phyloP scores from a whole-genome alignment of 306 rosid genomes.

The Alnus rubra region DNA sequence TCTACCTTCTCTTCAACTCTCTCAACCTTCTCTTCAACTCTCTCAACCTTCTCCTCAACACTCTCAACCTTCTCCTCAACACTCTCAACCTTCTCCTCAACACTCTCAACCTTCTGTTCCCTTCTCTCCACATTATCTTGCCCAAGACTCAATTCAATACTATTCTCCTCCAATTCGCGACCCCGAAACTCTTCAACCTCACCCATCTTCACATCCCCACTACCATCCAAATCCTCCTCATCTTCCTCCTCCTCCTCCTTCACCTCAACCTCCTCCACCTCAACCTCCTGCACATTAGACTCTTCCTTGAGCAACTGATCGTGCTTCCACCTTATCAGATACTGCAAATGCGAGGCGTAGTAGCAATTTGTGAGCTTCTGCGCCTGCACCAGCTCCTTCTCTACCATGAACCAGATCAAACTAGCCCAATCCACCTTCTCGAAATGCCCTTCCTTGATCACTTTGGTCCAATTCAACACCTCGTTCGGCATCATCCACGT shows the following conservation, averaged over 20 bases:
- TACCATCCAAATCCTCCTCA: constrained; percentile 43
- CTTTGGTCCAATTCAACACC: constrained; percentile 32
- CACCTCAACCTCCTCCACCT: constrained; percentile 30
- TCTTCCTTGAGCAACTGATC: constrained; percentile 48
- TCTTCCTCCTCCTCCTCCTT: constrained; percentile 30
- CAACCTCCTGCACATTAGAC: constrained; percentile 31
- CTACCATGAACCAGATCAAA: constrained; percentile 79
- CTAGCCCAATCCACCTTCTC: constrained; percentile 83
- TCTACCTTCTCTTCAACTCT: background rate
- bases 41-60: constrained; percentile 22
- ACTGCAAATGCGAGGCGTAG: constrained; percentile 89
- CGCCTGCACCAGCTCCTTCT: constrained; percentile 61
- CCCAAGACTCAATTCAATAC: constrained; percentile 57
- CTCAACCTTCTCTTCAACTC: constrained; percentile 4
- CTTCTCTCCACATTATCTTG: constrained; percentile 48
- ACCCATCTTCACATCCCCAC: constrained; percentile 37
- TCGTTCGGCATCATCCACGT: constrained; percentile 61
- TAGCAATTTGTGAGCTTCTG: constrained; percentile 57
- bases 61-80: background rate
- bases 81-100: background rate
- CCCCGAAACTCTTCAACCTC: constrained; percentile 42
- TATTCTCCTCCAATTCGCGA: constrained; percentile 53
- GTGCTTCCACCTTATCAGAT: constrained; percentile 58
- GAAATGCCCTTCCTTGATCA: constrained; percentile 58
- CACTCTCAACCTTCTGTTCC: constrained; percentile 1